Conservation (phyloP, 2,329 filamentous ascomycete genomes). For the Rhytidhysteron rufulum region DNA sequence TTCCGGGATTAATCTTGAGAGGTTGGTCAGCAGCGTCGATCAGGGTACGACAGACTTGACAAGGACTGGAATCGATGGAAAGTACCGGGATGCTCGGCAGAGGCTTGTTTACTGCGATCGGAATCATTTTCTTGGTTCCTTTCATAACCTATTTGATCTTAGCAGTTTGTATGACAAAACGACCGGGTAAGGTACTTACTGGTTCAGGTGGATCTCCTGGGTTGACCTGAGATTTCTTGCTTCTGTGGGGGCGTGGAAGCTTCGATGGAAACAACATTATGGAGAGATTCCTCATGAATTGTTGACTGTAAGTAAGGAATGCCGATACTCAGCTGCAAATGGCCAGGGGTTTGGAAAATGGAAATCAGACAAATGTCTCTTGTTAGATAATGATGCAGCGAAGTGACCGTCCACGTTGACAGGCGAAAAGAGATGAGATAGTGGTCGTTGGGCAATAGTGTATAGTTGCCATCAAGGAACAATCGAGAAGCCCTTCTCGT, state of each 20-base stretch:
- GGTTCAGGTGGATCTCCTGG: neutral
- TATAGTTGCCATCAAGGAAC: no score
- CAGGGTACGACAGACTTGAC: conserved; percentile 34
- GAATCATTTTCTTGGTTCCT: neutral
- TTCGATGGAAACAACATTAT: neutral
- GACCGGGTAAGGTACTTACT: neutral
- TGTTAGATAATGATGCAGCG: no score
- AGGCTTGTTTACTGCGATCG: conserved; percentile 29
- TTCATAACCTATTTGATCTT: neutral
- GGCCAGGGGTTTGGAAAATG: no score
- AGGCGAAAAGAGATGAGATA: no score
- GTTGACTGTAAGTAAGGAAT: no score
- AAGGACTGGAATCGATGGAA: conserved; percentile 30
- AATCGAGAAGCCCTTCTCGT: no score
- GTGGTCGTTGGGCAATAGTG: no score
- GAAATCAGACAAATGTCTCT: no score
- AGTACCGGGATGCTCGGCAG: conserved; percentile 37
- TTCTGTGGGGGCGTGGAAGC: neutral
- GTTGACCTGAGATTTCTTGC: no score
- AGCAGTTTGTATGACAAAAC: neutral
- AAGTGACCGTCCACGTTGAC: no score
- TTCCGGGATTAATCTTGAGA: conserved; percentile 15
- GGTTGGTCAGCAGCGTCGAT: conserved; percentile 36
- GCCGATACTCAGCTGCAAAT: no score
- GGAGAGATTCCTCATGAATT: neutral